A percentile compares a stretch with the other conserved stretches of the same genome.
These are phyloP conservation scores for Tricholoma hemisulphureum DNA, from an alignment of 768 basidiomycete genomes.

Conservation along the genomic window DNA sequence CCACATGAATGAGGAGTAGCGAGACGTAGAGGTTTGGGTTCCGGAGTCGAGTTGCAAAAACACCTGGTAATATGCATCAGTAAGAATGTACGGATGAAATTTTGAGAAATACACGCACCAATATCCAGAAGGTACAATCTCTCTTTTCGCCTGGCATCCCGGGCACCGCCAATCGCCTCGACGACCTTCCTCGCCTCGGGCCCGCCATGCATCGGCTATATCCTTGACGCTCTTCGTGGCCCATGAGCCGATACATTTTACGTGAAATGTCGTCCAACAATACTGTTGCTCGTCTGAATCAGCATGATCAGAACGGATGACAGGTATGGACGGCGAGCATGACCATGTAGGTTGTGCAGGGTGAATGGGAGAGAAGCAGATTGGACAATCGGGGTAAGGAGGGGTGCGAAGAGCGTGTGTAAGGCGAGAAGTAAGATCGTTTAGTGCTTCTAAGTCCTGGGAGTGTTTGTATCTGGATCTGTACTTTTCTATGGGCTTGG, in stretches of 20 bases:
- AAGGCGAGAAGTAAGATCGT: constrained; percentile 76
- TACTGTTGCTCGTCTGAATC: constrained; percentile 49
- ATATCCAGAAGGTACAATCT: constrained; percentile 61
- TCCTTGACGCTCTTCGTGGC: constrained; percentile 79
- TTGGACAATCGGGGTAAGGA: constrained; percentile 77
- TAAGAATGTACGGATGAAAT: constrained; percentile 11
- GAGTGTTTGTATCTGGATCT: constrained; percentile 2
- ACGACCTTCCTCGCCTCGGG: constrained; percentile 58
- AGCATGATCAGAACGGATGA: constrained; percentile 29
- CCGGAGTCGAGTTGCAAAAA: constrained; percentile 75
- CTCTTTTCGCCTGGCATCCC: constrained; percentile 83
- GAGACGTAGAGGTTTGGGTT: constrained; percentile 68
- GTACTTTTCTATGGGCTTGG: constrained; percentile 5
- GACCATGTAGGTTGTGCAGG: constrained; percentile 86
- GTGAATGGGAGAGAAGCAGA: constrained; percentile 78
- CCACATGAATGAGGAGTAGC: constrained; percentile 79
- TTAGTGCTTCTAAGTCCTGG: constrained; percentile 21
- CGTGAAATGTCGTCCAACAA: constrained; percentile 91
- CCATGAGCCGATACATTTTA: constrained; percentile 89
- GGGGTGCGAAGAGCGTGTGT: constrained; percentile 62
- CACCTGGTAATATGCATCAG: constrained; percentile 49
- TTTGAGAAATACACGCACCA: constrained; percentile 41
- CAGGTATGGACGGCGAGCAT: constrained; percentile 66
- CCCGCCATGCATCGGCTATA: constrained; percentile 67
- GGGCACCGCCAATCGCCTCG: constrained; percentile 91